Base-by-base conservation (phyloP, 1,139 yeast species). In the Diutina neorugosa region DNA sequence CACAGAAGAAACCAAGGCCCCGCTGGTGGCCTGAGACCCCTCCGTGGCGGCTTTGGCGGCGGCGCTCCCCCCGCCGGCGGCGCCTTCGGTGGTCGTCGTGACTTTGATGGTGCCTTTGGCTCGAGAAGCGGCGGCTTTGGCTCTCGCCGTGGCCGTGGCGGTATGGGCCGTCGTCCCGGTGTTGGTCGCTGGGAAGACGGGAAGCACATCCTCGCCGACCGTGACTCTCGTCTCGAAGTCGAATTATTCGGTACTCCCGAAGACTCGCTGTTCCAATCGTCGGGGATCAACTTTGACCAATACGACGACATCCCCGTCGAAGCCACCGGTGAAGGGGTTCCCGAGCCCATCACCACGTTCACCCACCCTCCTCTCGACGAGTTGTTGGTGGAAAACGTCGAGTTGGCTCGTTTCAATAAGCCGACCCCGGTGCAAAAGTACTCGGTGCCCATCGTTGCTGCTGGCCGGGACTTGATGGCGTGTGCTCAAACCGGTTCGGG, bases 401-500 rank as follows among this genome's bases (percentile, higher is more conserved):
- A 76, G 60, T 76, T 86, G 60, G 94, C 98, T 51, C 83, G 96
- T 71, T 94, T 93, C 78, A 82, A 86, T 59, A 89, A 80, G 72
- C 98, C 98, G 65, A 93, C 99, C 47, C 99, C 99, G 53, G 99
- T 93, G 55, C 99, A 93, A 71, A 93, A 93, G 74, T 93, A 93
- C 78, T 93, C 98, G 52, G 89, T 93, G 61, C 98, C 99, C 60
- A 93, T 94, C 64, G 96, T 94, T 61, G 90, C 96, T 57, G 83
- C 77, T 54, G 96, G 96, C 64, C 85, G 98, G 76, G 99, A 93
- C 73, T 83, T 93, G 74, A 93, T 93, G 98, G 98, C 98, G 51
- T 93, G 98, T 84, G 98, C 98, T 59, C 98, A 93, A 78, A 93
- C 98, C 63, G 98, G 94, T 87, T 91, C 98, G 55, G 99, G 99